These are phyloP conservation scores for Gossypium stocksii DNA, from an alignment of 345 rosid genomes.

Conservation along the genomic window DNA sequence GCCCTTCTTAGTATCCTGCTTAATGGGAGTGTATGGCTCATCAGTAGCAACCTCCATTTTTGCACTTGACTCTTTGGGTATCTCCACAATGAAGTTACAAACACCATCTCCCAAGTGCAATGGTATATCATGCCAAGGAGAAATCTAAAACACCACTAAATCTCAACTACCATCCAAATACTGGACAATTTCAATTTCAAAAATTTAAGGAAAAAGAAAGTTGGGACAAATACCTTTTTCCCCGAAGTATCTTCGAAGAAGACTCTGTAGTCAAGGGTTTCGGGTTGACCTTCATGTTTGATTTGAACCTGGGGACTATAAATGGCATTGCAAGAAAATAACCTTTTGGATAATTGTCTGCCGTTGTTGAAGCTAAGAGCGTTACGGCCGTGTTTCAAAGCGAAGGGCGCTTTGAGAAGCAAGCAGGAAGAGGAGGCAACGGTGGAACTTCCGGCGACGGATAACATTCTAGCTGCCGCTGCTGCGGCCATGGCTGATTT, in stretches of 20 bases:
- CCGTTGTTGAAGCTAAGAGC: not conserved
- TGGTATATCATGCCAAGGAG: conserved; percentile 98
- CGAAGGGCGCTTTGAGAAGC: not conserved
- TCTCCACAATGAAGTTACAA: conserved; percentile 79
- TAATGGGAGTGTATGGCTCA: conserved; percentile 73
- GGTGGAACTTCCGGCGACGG: conserved; percentile 1
- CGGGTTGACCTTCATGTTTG: conserved; percentile 22
- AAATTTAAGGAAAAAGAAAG: not conserved
- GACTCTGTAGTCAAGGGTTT: conserved; percentile 20
- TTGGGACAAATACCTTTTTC: conserved; percentile 11
- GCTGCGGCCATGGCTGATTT: not conserved
- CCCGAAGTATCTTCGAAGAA: conserved; percentile 20
- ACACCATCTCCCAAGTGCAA: conserved; percentile 74
- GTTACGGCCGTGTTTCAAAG: not conserved
- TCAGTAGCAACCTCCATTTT: conserved; percentile 99
- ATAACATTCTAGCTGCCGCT: conserved; percentile 11
- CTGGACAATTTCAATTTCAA: not conserved
- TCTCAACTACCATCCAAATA: not conserved
- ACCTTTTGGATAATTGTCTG: not conserved
- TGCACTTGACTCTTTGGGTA: conserved; percentile 87
- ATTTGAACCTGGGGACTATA: conserved; percentile 15
- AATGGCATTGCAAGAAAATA: conserved; percentile 16
- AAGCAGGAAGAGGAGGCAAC: conserved; percentile 10
- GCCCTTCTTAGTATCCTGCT: conserved; percentile 58
- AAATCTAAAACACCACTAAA: conserved; percentile 40